Evolutionary conservation across 371 early-diverging fungal genomes (phyloP), one percentile per base, ranked within the genome.

Genomic region (Mortierella sp.): DNA sequence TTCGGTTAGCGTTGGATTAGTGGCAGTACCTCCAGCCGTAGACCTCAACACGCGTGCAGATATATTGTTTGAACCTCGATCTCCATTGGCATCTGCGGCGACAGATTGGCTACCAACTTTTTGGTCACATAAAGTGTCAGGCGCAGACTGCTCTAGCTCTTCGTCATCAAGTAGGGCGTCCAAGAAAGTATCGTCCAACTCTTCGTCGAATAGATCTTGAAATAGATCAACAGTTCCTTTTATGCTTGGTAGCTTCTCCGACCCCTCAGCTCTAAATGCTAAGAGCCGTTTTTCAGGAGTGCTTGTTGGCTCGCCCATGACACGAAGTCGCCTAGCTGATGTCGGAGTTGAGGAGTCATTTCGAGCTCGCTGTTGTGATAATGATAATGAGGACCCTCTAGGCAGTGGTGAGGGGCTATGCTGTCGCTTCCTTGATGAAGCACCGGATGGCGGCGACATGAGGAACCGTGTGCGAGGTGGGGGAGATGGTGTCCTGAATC

Each of bases 341-440:
- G 64, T 24, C 45, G 68, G 64, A 1, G 68, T 59, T 24, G 52
- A 52, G 52, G 35, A 35, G 35, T 35, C 35, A 35, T 35, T 35
- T 35, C 24, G 20, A 52, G 20, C 24, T 20, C 52, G 20, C n/a
- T 24, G 20, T 37, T 32, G 28, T 24, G 60, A 49, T 28, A 60
- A 47, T 12, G 40, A 12, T 51, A 59, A 45, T 14, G 67, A 62
- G 8, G 60, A 37, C 28, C 39, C 39, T 47, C 68, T 68, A 14
- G 81, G 67, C 40, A 75, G 43, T 6, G 81, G 81, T n/a, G 81
- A 81, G 1, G 81, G 81, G 11, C 76, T 75, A 37, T 81, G 81
- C 32, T 81, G 81, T 30, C 81, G 72, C 49, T 75, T 81, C 52
- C 72, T 75, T 20, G 72, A 62, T 0, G 68, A 67, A 11, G 75